phyloP scores from a whole-genome alignment of 305 asterid species.

The Solanum hybrid region DNA sequence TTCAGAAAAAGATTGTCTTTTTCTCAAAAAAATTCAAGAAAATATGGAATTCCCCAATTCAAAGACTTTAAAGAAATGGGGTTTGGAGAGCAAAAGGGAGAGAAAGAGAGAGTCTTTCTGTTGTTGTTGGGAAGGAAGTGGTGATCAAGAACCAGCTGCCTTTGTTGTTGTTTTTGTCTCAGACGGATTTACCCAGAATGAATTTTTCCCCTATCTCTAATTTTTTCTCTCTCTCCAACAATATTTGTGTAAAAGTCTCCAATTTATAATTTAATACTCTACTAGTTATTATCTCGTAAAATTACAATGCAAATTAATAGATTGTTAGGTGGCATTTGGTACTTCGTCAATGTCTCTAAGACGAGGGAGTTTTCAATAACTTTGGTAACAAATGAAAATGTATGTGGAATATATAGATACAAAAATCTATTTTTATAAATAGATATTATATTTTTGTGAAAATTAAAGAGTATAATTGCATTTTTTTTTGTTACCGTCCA shows the following conservation, averaged over 20 bases:
- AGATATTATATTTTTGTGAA: neutral
- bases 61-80: neutral
- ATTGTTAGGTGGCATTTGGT: neutral
- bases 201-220: neutral
- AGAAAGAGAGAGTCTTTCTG: neutral
- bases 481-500: neutral
- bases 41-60: neutral
- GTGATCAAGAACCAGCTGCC: slow-evolving; percentile 17
- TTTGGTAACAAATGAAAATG: neutral
- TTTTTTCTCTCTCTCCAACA: neutral
- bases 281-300: neutral
- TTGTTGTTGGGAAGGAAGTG: neutral
- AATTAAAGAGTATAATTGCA: neutral
- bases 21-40: neutral
- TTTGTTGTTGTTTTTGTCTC: neutral
- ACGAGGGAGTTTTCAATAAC: neutral
- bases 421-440: neutral
- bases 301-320: too few relatives aligned
- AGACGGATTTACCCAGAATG: slow-evolving; percentile 20
- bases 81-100: neutral
- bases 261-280: neutral
- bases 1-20: neutral
- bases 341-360: neutral
- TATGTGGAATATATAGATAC: neutral
- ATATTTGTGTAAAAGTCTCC: neutral